Evolutionary conservation across 2,329 filamentous ascomycete species (phyloP), one percentile per base, ranked within the genome.

Genomic region (Xenoacremonium recifei): DNA sequence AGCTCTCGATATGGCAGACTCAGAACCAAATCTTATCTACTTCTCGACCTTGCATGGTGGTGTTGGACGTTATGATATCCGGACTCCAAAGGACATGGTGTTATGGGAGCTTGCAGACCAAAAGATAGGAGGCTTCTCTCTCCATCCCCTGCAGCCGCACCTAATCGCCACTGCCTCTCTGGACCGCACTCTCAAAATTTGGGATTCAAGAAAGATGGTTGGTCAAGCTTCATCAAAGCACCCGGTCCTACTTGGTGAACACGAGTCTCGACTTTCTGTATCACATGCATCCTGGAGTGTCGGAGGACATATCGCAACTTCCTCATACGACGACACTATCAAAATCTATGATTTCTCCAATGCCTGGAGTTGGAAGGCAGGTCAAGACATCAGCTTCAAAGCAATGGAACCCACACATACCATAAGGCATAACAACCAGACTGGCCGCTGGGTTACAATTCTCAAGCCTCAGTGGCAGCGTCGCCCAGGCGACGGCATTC

Each of bases 371-470:
- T 91, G 82, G 82, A 74, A 70, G 50, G 63, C 70, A 2, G 82
- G 77, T 0, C 72, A 79, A 38, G 73, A 76, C 3, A 63, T 95
- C 10, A 63, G 67, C 0, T 75, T 82, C 1, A 66, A 75, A 11
- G 73, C 79, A 6, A 87, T 96, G 76, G 70, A 80, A 48, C 91
- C 92, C 0, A 70, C 75, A 1, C 76, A 82, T 1, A 71, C 80
- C 2, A 78, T 97, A 1, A 75, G 75, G 10, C 93, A 99, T 59
- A 99, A 99, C 60, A 96, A 96, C 59, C 93, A 99, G 68, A 97
- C 91, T 0, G 93, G 92, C 0, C 77, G 91, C 41, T 96, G 89
- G 89, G 90, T 96, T 0, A 95, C 89, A 0, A 96, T 79, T 23
- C 64, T 75, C 61, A 95, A 76, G 77, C 93, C 63, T 0, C 89